A percentile compares a stretch with the other conserved stretches of the same genome.
These are phyloP conservation scores for Trypanosoma vivax DNA, from an alignment of 208 protist genomes.

Conservation along the genomic window DNA sequence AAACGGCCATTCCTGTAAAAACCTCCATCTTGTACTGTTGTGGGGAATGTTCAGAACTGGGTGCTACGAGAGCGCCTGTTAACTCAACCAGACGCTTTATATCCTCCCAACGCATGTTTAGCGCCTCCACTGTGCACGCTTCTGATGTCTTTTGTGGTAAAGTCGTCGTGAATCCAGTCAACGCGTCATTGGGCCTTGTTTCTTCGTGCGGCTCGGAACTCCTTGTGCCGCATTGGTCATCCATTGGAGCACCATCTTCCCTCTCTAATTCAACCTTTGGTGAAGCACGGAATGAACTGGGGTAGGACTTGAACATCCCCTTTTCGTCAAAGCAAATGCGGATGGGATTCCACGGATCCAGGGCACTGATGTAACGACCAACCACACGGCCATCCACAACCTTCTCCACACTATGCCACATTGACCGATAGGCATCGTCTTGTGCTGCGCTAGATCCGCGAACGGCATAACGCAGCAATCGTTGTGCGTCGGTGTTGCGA, in stretches of 20 bases:
- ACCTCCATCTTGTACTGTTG: slow-evolving; percentile 61
- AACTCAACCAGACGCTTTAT: slow-evolving; percentile 39
- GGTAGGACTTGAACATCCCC: slow-evolving; percentile 47
- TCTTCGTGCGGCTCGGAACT: not conserved
- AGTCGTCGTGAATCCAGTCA: too few species aligned
- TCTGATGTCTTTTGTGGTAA: too few species aligned
- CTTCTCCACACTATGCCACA: slow-evolving; percentile 49
- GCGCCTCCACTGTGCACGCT: slow-evolving; percentile 36
- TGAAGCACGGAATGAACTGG: slow-evolving; percentile 20
- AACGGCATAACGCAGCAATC: slow-evolving; percentile 67
- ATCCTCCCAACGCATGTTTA: slow-evolving; percentile 64
- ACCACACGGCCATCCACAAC: slow-evolving; percentile 66
- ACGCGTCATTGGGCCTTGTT: too few species aligned
- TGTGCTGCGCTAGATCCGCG: slow-evolving; percentile 49
- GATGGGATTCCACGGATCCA: slow-evolving; percentile 57
- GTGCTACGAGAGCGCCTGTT: slow-evolving; percentile 24
- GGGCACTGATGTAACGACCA: slow-evolving; percentile 65
- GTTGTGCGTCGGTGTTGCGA: slow-evolving; percentile 62
- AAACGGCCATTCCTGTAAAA: slow-evolving; percentile 72
- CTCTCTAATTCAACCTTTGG: slow-evolving; percentile 1
- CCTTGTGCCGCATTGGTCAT: not conserved
- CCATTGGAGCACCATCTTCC: not conserved
- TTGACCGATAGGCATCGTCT: slow-evolving; percentile 42
- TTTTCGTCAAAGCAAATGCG: slow-evolving; percentile 57
- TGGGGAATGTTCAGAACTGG: slow-evolving; percentile 3